Evolutionary conservation across 495 filamentous ascomycete genomes (phyloP), one percentile per base, ranked within the genome.

Genomic region (Trichoderma erinaceum): DNA sequence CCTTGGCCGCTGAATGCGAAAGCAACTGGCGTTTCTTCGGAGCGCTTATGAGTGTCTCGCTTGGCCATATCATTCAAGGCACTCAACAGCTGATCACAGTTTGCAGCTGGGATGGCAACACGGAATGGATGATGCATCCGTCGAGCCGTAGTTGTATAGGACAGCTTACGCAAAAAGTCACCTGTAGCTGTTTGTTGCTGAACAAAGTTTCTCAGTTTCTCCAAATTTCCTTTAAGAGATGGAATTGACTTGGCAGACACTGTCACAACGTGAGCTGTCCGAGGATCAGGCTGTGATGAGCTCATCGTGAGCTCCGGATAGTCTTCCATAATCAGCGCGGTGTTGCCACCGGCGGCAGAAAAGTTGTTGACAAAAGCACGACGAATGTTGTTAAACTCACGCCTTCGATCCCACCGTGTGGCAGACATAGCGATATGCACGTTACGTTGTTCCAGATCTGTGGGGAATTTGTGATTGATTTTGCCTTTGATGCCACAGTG

Each of bases 401-500:
- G 73, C 89, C 87, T 69, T 76, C 73, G 16, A 5, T 23, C 21
- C 48, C 48, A 52, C 48, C 21, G 18, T 2, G 48, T 52, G 3
- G 21, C n/a, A 11, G 16, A 6, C 73, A 83, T 81, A 32, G 80
- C 79, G 44, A 83, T 82, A 74, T 93, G 87, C 41, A 94, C 90
- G 68, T 92, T 91, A 32, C 61, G 61, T 41, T 64, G 1, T 2
- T 64, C 25, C 13, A 64, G 16, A 73, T 94, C 89, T 16, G 48
- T 52, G 0, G 92, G 91, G 80, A 94, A 95, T 43, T 85, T 89
- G 74, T 79, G 90, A 85, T 83, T 96, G 86, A 82, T 95, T 85
- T 76, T 86, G 11, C 82, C 86, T 79, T 96, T 95, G 81, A 94
- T 94, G n/a, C 92, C 92, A 68, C 90, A 88, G 70, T 95, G 92